These are phyloP conservation scores for Colletotrichum melonis DNA, from an alignment of 2,329 filamentous ascomycete genomes.

Conservation along the genomic window DNA sequence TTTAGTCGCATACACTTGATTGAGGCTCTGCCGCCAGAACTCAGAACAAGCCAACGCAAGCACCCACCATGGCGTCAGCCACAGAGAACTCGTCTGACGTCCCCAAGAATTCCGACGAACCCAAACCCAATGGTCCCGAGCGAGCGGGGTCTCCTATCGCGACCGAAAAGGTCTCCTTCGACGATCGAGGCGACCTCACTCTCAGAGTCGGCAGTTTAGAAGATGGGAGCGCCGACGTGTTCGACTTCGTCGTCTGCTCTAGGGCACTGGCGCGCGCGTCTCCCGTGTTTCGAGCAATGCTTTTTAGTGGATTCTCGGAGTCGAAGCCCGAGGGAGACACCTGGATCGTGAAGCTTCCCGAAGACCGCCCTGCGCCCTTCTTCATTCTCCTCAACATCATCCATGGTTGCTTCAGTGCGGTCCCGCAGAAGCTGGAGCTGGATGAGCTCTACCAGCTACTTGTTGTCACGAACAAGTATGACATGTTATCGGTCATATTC, in stretches of 20 bases:
- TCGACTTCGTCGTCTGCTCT: not conserved
- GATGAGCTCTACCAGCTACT: not conserved
- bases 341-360: not conserved
- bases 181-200: too few relatives aligned
- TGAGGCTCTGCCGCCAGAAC: too few relatives aligned
- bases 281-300: slow-evolving; percentile 1
- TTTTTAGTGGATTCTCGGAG: not conserved
- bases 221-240: too few relatives aligned
- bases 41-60: too few relatives aligned
- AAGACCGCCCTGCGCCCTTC: not conserved
- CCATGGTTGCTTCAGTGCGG: not conserved
- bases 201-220: too few relatives aligned
- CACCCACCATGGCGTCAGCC: too few relatives aligned
- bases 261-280: slow-evolving; percentile 7
- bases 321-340: not conserved
- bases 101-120: too few relatives aligned
- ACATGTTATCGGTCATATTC: not conserved
- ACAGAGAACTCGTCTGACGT: too few relatives aligned
- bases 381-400: not conserved
- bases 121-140: too few relatives aligned
- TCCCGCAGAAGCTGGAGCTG: not conserved
- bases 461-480: not conserved
- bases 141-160: too few relatives aligned
- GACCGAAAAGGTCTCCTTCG: too few relatives aligned
- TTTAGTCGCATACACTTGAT: too few relatives aligned